Conservation (phyloP, 176 grass and related monocot genomes). For the Oryza australiensis region DNA sequence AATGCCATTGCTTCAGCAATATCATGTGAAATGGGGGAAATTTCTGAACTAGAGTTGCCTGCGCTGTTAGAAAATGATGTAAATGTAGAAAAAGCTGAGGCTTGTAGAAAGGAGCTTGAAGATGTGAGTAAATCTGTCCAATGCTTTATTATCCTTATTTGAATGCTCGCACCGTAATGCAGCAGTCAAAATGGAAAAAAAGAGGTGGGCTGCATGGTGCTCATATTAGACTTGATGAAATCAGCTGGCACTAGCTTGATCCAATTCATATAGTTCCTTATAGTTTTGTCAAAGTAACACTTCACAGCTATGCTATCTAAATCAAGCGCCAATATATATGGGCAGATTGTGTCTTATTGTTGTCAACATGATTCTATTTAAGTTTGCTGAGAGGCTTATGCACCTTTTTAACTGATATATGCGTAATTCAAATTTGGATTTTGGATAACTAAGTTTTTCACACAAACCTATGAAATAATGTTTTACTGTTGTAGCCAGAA, state of each 20-base stretch:
- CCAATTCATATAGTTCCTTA: not conserved
- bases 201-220: not conserved
- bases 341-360: not conserved
- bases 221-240: not conserved
- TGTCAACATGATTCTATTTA: constrained; percentile 25
- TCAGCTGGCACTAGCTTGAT: not conserved
- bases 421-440: constrained; percentile 1
- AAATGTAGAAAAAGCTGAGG: constrained; percentile 87
- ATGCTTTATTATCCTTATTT: constrained; percentile 18
- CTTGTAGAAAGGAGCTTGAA: constrained; percentile 80
- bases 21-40: constrained; percentile 41
- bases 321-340: not conserved
- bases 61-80: constrained; percentile 70
- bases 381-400: not conserved
- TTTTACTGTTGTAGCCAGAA: not conserved
- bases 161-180: constrained; percentile 8
- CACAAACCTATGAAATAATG: constrained; percentile 1
- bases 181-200: not conserved
- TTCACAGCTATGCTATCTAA: not conserved
- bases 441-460: not conserved
- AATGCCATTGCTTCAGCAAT: constrained; percentile 43
- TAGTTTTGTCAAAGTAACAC: not conserved
- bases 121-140: constrained; percentile 74
- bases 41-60: constrained; percentile 71
- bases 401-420: constrained; percentile 19